Conservation (phyloP, 352 stramenopile genomes). For the Globisporangium rhizosaccharum region DNA sequence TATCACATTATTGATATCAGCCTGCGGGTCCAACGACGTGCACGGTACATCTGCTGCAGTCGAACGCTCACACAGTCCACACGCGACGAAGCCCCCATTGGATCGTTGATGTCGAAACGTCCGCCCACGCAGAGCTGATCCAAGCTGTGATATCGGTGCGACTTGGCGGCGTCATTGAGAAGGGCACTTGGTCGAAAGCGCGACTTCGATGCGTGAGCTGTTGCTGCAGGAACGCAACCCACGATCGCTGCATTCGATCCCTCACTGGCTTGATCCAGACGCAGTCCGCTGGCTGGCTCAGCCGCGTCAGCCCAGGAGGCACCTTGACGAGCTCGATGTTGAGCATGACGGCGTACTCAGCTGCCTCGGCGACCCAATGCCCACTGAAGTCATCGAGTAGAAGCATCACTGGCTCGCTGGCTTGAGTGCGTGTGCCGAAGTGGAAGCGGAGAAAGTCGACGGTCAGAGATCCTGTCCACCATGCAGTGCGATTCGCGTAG, state of each 20-base stretch:
- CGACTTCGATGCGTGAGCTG: not conserved
- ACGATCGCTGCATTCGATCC: slow-evolving; percentile 9
- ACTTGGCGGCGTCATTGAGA: not conserved
- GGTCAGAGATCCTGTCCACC: slow-evolving; percentile 21
- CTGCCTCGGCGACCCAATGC: slow-evolving; percentile 6
- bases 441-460: slow-evolving; percentile 23
- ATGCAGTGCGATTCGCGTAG: slow-evolving; percentile 19
- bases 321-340: slow-evolving; percentile 16
- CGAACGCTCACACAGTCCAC: not conserved
- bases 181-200: not conserved
- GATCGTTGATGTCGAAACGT: not conserved
- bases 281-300: slow-evolving; percentile 18
- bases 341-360: not conserved
- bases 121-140: not conserved
- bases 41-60: too few species aligned
- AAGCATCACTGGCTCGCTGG: slow-evolving; percentile 18
- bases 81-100: not conserved
- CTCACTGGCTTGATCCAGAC: slow-evolving; percentile 25
- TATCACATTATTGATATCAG: not conserved
- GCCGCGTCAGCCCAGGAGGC: slow-evolving; percentile 16
- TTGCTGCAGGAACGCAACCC: not conserved
- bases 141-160: not conserved
- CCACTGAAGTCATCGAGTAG: slow-evolving; percentile 21
- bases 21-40: too few species aligned
- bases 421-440: slow-evolving; percentile 14